These are phyloP conservation scores for Phialophora tarda DNA, from an alignment of 2,329 filamentous ascomycete genomes.

Conservation along the genomic window DNA sequence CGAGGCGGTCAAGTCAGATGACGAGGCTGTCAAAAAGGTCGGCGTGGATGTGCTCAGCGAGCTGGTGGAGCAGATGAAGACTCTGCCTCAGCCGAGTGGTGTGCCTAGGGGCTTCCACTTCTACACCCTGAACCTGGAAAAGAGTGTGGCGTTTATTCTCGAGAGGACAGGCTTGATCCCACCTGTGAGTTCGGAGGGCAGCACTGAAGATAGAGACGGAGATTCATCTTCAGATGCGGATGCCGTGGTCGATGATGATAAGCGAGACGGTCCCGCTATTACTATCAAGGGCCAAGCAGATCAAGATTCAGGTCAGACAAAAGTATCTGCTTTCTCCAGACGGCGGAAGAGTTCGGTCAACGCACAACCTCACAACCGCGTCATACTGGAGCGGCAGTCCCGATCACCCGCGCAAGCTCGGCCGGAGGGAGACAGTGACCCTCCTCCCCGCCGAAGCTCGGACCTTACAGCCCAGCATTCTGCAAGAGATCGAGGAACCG, in stretches of 20 bases:
- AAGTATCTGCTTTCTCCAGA: slow-evolving; percentile 43
- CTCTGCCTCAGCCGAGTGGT: slow-evolving; percentile 59
- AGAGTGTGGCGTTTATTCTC: slow-evolving; percentile 90
- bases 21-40: slow-evolving; percentile 55
- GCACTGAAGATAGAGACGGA: slow-evolving; percentile 34
- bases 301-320: slow-evolving; percentile 3
- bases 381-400: slow-evolving; percentile 76
- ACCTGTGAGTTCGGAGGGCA: slow-evolving; percentile 42
- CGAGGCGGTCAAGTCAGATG: slow-evolving; percentile 54
- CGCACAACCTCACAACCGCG: slow-evolving; percentile 83
- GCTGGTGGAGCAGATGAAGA: slow-evolving; percentile 78
- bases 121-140: slow-evolving; percentile 85
- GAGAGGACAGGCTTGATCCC: slow-evolving; percentile 86
- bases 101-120: slow-evolving; percentile 85
- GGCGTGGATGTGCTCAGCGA: slow-evolving; percentile 74
- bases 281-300: background rate
- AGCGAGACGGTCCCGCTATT: slow-evolving; percentile 11
- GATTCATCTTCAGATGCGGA: slow-evolving; percentile 50
- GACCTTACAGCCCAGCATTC: slow-evolving; percentile 68
- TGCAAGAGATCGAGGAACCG: slow-evolving; percentile 76
- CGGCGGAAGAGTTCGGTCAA: slow-evolving; percentile 78
- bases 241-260: slow-evolving; percentile 52
- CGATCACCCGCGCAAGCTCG: slow-evolving; percentile 41
- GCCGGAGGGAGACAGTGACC: slow-evolving; percentile 20
- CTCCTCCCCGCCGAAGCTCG: slow-evolving; percentile 5